Conservation (phyloP, 768 basidiomycete species). For the Chalciporus piperatus region DNA sequence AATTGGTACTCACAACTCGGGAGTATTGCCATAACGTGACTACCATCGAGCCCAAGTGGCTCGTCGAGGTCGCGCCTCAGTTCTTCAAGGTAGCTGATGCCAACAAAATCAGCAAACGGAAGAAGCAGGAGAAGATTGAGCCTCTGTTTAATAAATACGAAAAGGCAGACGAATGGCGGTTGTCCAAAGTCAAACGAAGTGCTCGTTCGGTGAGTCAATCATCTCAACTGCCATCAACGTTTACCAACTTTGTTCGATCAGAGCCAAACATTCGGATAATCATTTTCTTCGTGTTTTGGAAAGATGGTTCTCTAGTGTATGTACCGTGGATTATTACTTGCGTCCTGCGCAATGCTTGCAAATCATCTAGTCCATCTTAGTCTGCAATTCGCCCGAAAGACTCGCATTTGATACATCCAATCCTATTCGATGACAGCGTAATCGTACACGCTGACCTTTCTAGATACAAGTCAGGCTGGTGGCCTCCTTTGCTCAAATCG, state of each 20-base stretch:
- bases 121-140: constrained; percentile 95
- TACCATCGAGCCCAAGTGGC: constrained; percentile 96
- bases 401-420: neutral
- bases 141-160: constrained; percentile 95
- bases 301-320: neutral
- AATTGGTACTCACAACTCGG: constrained; percentile 93
- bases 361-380: neutral
- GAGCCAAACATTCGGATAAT: constrained; percentile 90
- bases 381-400: neutral
- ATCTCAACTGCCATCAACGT: neutral
- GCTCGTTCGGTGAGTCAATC: constrained; percentile 64
- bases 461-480: neutral
- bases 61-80: constrained; percentile 95
- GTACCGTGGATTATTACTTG: constrained; percentile 12
- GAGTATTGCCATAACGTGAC: constrained; percentile 94
- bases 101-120: constrained; percentile 96
- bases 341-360: neutral
- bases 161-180: constrained; percentile 91
- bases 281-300: neutral
- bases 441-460: neutral
- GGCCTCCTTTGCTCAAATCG: neutral
- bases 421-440: neutral
- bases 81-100: constrained; percentile 99
- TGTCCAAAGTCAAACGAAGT: constrained; percentile 89
- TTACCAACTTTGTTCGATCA: constrained; percentile 30